A percentile compares a stretch with the other conserved stretches of the same genome.
Conservation (phyloP, 371 early-diverging fungal genomes). For the Apophysomyces ossiformis region DNA sequence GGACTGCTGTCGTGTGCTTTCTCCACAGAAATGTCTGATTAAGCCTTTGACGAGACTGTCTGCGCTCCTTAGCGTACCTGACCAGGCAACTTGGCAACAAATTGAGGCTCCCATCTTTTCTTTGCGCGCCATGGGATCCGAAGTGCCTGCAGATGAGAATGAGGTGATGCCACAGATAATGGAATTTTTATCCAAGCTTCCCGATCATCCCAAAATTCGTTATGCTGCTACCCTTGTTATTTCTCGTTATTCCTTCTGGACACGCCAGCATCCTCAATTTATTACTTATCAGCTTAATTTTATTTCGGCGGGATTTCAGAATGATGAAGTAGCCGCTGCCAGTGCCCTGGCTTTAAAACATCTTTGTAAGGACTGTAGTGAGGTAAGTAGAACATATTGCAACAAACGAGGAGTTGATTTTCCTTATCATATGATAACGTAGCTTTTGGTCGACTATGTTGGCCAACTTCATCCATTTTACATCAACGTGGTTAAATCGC, state of each 20-base stretch:
- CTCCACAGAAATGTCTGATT: constrained; percentile 72
- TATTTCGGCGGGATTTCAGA: constrained; percentile 86
- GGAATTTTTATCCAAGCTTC: constrained; percentile 82
- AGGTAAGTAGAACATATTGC: constrained; percentile 52
- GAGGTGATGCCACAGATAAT: constrained; percentile 87
- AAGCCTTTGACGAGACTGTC: constrained; percentile 65
- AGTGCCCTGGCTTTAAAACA: constrained; percentile 85
- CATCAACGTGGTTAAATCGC: constrained; percentile 60
- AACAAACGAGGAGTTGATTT: too few relatives aligned
- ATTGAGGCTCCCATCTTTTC: constrained; percentile 95
- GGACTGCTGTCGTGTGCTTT: constrained; percentile 87
- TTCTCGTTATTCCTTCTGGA: constrained; percentile 95
- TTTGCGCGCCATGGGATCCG: constrained; percentile 89
- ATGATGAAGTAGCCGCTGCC: constrained; percentile 87
- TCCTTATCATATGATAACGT: constrained; percentile 43
- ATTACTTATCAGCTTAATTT: constrained; percentile 89
- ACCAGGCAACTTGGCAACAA: constrained; percentile 80
- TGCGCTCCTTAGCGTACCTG: constrained; percentile 30
- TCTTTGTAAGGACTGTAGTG: constrained; percentile 88
- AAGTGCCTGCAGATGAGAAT: constrained; percentile 72
- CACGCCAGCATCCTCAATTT: constrained; percentile 83
- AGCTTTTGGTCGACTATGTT: constrained; percentile 73
- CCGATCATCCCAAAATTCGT: constrained; percentile 89
- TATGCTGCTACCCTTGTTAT: constrained; percentile 96
- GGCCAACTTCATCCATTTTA: constrained; percentile 82